Conservation (phyloP, 495 filamentous ascomycete genomes). For the Aspergillus conjunctus region DNA sequence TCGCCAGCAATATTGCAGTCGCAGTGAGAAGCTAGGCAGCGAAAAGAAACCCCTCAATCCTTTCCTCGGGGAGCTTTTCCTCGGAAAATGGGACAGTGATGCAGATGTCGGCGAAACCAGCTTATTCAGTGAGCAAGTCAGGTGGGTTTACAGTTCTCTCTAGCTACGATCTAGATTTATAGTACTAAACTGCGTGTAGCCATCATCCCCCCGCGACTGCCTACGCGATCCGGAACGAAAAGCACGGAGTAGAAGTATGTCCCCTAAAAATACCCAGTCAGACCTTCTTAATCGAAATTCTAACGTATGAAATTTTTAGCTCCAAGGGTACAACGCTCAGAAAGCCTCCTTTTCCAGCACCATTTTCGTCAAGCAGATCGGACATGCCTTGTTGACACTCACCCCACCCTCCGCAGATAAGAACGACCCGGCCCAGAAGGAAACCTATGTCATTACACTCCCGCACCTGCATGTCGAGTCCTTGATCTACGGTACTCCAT, state of each 20-base stretch:
- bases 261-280: background rate
- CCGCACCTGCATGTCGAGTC: slow-evolving; percentile 93
- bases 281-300: background rate
- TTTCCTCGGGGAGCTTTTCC: slow-evolving; percentile 86
- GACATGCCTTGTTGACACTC: slow-evolving; percentile 83
- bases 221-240: slow-evolving; percentile 84
- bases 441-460: slow-evolving; percentile 88
- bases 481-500: slow-evolving; percentile 86
- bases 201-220: slow-evolving; percentile 98
- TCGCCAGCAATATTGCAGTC: slow-evolving; percentile 89
- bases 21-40: slow-evolving; percentile 87
- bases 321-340: slow-evolving; percentile 97
- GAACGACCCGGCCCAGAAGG: slow-evolving; percentile 49
- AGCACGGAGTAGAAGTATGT: slow-evolving; percentile 72
- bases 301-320: slow-evolving; percentile 34
- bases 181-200: slow-evolving; percentile 48
- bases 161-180: background rate
- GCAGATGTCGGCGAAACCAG: slow-evolving; percentile 66
- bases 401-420: slow-evolving; percentile 57
- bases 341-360: slow-evolving; percentile 92
- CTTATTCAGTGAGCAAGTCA: slow-evolving; percentile 80
- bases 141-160: slow-evolving; percentile 45
- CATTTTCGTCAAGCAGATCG: slow-evolving; percentile 95
- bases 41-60: slow-evolving; percentile 98
- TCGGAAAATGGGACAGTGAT: slow-evolving; percentile 83